Evolutionary conservation across 1,284 basidiomycete genomes (phyloP), one percentile per base, ranked within the genome.

Genomic region (Sanghuangporus weigelae): DNA sequence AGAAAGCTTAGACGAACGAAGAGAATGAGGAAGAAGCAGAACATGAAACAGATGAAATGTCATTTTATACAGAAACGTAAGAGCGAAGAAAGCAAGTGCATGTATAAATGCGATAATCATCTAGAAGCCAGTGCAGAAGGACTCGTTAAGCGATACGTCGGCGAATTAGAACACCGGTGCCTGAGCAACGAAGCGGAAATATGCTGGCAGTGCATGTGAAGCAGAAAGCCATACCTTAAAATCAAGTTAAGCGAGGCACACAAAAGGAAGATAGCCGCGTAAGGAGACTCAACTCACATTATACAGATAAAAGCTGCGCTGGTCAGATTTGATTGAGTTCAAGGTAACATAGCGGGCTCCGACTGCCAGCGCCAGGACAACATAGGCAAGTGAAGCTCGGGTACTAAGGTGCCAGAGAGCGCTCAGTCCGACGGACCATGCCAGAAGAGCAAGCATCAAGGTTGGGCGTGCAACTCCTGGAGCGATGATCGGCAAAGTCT

Each of bases 401-500:
- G 38, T 44, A 21, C 57, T 55, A 19, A 63, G 51, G 7, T 40
- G 44, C 64, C 64, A 65, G 23, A 63, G 46, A 21, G 53, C 38
- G 31, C 60, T 63, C 31, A 65, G 51, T 12, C 55, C 57, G 42
- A 65, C 40, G 23, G 60, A 62, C 63, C 63, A 64, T 19, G 55
- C 35, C 12, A 56, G 26, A 10, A 64, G 54, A 10, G 59, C 63
- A 36, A 64, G 38, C 48, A 62, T 19, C n/a, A 64, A 54, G 31
- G 54, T 64, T 12, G 59, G 60, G 8, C 59, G 55, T 6, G 63
- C 63, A 21, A 61, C 12, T 11, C 48, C 51, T 21, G 75, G 77
- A 0, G 70, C 70, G 19, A 71, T 66, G 50, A 80, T 76, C 19
- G 79, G 78, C 12, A 80, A 66, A 0, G 79, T 81, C 3, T 68